Evolutionary conservation across 352 stramenopile genomes (phyloP).

Genomic region (Thalassiosira hispida): DNA sequence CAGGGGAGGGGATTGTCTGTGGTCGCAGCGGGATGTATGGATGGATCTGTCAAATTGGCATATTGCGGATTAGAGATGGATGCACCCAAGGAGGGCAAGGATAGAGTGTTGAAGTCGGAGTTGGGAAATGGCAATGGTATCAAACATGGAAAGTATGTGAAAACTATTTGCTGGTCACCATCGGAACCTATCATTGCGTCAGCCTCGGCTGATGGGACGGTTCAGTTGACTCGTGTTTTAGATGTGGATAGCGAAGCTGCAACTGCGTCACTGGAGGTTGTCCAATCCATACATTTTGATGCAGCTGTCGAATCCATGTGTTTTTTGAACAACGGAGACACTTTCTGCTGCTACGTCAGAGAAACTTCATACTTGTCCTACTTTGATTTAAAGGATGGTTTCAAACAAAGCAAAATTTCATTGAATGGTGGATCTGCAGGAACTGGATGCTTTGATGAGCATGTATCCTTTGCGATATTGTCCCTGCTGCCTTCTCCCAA

Average conservation of each 20-base stretch:
- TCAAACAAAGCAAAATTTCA: slow-evolving; percentile 68
- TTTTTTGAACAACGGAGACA: slow-evolving; percentile 69
- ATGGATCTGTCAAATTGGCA: slow-evolving; percentile 69
- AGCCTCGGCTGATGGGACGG: slow-evolving; percentile 75
- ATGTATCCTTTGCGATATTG: slow-evolving; percentile 83
- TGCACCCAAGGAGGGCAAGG: slow-evolving; percentile 5
- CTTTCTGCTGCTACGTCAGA: slow-evolving; percentile 74
- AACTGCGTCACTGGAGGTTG: slow-evolving; percentile 33
- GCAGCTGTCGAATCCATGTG: slow-evolving; percentile 70
- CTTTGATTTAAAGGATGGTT: slow-evolving; percentile 73
- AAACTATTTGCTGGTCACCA: slow-evolving; percentile 71
- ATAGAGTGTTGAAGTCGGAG: slow-evolving; percentile 36
- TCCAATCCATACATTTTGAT: slow-evolving; percentile 74
- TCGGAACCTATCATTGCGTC: slow-evolving; percentile 67
- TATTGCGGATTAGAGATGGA: slow-evolving; percentile 48
- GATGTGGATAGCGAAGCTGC: slow-evolving; percentile 38
- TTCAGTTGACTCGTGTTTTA: slow-evolving; percentile 69
- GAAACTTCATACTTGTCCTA: slow-evolving; percentile 70
- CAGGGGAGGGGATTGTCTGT: slow-evolving; percentile 27
- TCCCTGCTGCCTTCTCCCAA: slow-evolving; percentile 62
- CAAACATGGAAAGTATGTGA: slow-evolving; percentile 78
- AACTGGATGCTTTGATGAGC: slow-evolving; percentile 71
- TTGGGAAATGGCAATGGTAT: slow-evolving; percentile 33
- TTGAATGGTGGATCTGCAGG: slow-evolving; percentile 64
- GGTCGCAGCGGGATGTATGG: slow-evolving; percentile 81